phyloP scores from a whole-genome alignment of 208 protist genomes.

The Baffinella frigidus region DNA sequence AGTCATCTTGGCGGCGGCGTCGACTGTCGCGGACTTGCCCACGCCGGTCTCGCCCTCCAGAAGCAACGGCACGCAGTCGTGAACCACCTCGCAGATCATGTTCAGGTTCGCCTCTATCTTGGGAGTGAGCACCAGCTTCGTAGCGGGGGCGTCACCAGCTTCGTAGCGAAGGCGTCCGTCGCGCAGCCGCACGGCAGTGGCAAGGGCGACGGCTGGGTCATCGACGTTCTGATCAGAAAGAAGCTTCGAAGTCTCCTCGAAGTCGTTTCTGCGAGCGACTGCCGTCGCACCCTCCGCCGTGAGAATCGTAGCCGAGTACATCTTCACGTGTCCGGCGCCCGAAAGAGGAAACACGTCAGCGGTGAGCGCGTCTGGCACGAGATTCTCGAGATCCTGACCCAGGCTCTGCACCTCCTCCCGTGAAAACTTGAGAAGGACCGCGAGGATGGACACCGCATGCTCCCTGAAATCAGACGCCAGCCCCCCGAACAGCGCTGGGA shows the following conservation, averaged over 20 bases:
- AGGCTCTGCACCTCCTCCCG: neutral
- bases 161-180: neutral
- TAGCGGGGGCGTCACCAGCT: neutral
- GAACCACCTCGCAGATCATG: neutral
- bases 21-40: conserved; percentile 50
- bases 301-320: neutral
- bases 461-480: neutral
- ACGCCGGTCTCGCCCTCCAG: conserved; percentile 50
- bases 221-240: neutral
- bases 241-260: neutral
- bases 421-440: neutral
- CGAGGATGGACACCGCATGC: neutral
- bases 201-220: neutral
- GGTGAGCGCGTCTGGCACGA: no score
- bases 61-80: conserved; percentile 18
- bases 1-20: neutral
- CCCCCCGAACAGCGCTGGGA: neutral
- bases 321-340: neutral
- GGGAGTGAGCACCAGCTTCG: neutral
- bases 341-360: no score
- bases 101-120: neutral
- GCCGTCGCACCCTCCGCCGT: neutral
- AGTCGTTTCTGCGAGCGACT: neutral
- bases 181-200: neutral
- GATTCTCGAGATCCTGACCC: no score